These are phyloP conservation scores for Dactylonectria estremocensis DNA, from an alignment of 2,329 filamentous ascomycete genomes.

Conservation along the genomic window DNA sequence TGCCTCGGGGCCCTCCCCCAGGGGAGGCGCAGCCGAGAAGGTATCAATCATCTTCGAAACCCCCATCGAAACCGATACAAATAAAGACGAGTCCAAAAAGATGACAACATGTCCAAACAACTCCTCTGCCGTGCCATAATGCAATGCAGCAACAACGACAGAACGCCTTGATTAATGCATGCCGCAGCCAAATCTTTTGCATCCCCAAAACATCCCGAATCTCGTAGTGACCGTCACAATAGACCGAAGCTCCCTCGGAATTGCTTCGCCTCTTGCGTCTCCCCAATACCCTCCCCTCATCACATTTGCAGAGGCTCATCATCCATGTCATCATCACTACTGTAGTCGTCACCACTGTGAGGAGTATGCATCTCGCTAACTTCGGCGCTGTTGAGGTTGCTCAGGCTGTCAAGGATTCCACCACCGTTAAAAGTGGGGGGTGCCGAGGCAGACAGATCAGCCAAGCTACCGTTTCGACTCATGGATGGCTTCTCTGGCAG, in stretches of 20 bases:
- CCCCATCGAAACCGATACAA: constrained; percentile 35
- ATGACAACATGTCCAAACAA: constrained; percentile 43
- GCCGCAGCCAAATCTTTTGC: constrained; percentile 35
- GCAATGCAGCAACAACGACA: constrained; percentile 46
- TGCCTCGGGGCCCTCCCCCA: constrained; percentile 47
- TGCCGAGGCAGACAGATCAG: constrained; percentile 60
- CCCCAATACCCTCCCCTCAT: not conserved
- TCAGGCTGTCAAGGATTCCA: constrained; percentile 58
- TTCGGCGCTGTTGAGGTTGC: constrained; percentile 63
- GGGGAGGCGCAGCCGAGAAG: constrained; percentile 41
- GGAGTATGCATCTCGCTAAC: constrained; percentile 68
- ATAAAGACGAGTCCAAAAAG: constrained; percentile 38
- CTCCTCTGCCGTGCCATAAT: constrained; percentile 46
- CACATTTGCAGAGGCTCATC: constrained; percentile 54
- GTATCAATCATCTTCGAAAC: constrained; percentile 46
- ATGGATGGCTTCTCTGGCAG: constrained; percentile 80
- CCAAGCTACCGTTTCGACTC: constrained; percentile 67
- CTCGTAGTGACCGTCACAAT: constrained; percentile 6
- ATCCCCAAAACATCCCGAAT: constrained; percentile 29
- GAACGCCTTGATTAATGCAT: constrained; percentile 50
- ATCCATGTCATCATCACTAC: constrained; percentile 71
- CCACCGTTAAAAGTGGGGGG: constrained; percentile 53
- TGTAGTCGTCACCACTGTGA: constrained; percentile 62
- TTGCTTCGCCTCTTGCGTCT: constrained; percentile 11
- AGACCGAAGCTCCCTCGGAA: constrained; percentile 9